Conservation (phyloP, 2,329 filamentous ascomycete species). For the Lasiodiplodia gonubiensis region DNA sequence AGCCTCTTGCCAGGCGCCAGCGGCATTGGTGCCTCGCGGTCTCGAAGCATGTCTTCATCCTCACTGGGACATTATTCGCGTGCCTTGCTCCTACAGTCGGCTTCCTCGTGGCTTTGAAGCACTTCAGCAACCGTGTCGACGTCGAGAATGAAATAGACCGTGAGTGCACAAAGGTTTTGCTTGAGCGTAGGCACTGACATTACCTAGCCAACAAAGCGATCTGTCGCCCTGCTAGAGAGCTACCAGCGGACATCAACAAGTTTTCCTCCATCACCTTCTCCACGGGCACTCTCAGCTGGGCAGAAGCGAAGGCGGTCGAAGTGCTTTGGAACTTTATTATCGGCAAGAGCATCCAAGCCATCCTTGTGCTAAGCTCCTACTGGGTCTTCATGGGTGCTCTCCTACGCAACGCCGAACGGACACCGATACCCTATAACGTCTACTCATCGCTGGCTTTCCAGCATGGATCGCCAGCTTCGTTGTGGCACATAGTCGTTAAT, state of each 20-base stretch:
- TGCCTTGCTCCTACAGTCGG: not conserved
- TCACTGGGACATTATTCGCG: not conserved
- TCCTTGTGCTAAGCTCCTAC: constrained; percentile 9
- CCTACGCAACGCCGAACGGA: constrained; percentile 19
- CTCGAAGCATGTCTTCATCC: constrained; percentile 2
- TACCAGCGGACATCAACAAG: not conserved
- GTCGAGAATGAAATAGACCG: constrained; percentile 17
- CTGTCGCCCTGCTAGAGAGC: not conserved
- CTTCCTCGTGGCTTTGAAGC: not conserved
- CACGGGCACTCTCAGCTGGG: constrained; percentile 18
- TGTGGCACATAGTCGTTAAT: constrained; percentile 5
- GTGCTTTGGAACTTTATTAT: constrained; percentile 25
- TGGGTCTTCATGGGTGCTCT: constrained; percentile 21
- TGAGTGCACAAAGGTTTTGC: not conserved
- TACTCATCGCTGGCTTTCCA: constrained; percentile 16
- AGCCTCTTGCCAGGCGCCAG: not conserved
- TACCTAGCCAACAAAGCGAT: constrained; percentile 1
- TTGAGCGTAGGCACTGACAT: not conserved
- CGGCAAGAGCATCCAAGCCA: constrained; percentile 20
- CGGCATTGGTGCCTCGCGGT: not conserved
- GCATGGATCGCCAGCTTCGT: not conserved
- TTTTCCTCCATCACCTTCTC: constrained; percentile 10
- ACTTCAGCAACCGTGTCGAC: not conserved
- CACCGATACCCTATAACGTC: constrained; percentile 16
- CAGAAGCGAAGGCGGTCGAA: constrained; percentile 26